phyloP scores from a whole-genome alignment of 176 grass and related monocot species.

The Pontederia crassipes region DNA sequence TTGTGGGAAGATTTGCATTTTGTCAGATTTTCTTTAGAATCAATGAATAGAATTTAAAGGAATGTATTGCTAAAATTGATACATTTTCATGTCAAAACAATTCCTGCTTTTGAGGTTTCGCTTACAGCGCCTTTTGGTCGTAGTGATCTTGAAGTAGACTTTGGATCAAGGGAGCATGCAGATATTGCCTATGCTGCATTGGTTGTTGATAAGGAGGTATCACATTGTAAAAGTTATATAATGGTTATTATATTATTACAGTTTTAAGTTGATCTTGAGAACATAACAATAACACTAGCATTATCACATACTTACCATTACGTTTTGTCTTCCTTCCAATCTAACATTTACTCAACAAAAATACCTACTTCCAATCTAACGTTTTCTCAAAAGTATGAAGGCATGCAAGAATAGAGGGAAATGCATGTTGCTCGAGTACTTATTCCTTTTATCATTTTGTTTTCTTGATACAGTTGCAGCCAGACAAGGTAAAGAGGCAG shows the following conservation, averaged over 20 bases:
- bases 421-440: neutral
- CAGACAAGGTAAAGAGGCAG: conserved; percentile 72
- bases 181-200: conserved; percentile 37
- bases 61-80: no score
- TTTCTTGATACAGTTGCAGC: conserved; percentile 61
- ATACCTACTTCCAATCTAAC: neutral
- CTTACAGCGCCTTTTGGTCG: conserved; percentile 4
- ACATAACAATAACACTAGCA: neutral
- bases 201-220: conserved; percentile 64
- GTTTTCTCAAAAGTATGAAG: neutral
- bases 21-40: no score
- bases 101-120: no score
- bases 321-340: neutral
- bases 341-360: neutral
- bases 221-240: neutral
- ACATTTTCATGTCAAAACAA: no score
- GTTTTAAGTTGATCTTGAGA: conserved; percentile 3
- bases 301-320: no score
- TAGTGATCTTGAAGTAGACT: conserved; percentile 74
- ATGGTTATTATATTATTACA: neutral
- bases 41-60: no score
- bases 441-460: neutral
- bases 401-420: no score
- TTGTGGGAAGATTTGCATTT: no score
- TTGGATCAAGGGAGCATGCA: conserved; percentile 41